A percentile compares a stretch with the other conserved stretches of the same genome.
These are phyloP conservation scores for Dactylonectria estremocensis DNA, from an alignment of 2,329 filamentous ascomycete genomes.

Conservation along the genomic window DNA sequence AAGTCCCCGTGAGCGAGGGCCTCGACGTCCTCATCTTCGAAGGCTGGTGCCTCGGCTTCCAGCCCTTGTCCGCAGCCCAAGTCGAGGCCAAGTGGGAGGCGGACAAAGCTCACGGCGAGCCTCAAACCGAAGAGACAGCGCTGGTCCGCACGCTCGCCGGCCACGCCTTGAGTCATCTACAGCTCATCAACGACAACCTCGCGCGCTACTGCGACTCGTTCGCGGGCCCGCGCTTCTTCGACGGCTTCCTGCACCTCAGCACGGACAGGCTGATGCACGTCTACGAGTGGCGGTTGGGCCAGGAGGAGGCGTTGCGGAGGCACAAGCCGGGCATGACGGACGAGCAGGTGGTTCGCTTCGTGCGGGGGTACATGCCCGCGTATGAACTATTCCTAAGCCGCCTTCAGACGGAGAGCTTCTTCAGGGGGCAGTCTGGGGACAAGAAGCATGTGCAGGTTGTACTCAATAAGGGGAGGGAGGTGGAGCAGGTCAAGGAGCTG, in stretches of 20 bases:
- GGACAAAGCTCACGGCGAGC: constrained; percentile 15
- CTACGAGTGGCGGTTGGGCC: constrained; percentile 43
- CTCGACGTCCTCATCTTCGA: constrained; percentile 46
- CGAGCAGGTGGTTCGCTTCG: constrained; percentile 41
- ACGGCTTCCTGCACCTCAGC: constrained; percentile 43
- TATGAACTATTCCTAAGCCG: constrained; percentile 44
- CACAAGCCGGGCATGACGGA: constrained; percentile 44
- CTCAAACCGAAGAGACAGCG: constrained; percentile 21
- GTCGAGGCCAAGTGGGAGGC: constrained; percentile 39
- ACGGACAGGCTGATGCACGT: constrained; percentile 42
- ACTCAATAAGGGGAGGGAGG: constrained; percentile 28
- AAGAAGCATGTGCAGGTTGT: constrained; percentile 36
- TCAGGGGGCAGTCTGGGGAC: constrained; percentile 1
- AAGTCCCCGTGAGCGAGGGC: constrained; percentile 24
- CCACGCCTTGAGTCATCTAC: constrained; percentile 38
- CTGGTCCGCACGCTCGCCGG: constrained; percentile 35
- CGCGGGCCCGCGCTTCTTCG: constrained; percentile 38
- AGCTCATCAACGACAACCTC: constrained; percentile 44
- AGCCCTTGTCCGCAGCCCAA: constrained; percentile 30
- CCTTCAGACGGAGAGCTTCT: constrained; percentile 40
- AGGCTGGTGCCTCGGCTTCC: constrained; percentile 46
- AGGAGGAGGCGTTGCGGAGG: constrained; percentile 39
- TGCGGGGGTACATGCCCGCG: constrained; percentile 46
- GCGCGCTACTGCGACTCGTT: constrained; percentile 38
- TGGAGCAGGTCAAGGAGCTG: constrained; percentile 33